Conservation (phyloP, 306 rosid species). For the Ammopiptanthus mongolicus region DNA sequence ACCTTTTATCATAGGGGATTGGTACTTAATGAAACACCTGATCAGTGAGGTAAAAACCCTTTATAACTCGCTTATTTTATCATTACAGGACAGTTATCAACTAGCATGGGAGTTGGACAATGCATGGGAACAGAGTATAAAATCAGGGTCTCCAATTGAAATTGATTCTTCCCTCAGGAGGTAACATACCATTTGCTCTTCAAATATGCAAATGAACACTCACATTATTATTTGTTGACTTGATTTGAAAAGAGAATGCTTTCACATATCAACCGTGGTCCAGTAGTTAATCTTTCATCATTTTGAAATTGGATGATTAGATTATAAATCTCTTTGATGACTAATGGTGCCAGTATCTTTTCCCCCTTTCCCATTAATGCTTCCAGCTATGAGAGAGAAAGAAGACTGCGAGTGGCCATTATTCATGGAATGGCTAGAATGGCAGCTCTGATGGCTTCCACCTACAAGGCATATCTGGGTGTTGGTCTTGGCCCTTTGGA, state of each 20-base stretch:
- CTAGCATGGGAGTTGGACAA: constrained; percentile 73
- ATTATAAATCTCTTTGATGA: constrained; percentile 2
- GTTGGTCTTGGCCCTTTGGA: constrained; percentile 87
- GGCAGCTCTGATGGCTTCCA: constrained; percentile 92
- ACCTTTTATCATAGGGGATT: background rate
- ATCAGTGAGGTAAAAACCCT: background rate
- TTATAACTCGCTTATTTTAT: constrained; percentile 13
- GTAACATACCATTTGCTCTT: constrained; percentile 24
- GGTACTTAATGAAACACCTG: background rate
- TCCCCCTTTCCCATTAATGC: background rate
- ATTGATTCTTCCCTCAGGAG: constrained; percentile 58
- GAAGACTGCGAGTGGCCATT: constrained; percentile 71
- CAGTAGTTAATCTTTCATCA: background rate
- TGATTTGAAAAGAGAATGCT: background rate
- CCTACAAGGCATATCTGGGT: constrained; percentile 87
- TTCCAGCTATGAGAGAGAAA: constrained; percentile 59
- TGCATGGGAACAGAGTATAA: constrained; percentile 53
- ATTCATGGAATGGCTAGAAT: constrained; percentile 95
- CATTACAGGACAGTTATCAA: constrained; percentile 71
- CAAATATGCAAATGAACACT: constrained; percentile 4
- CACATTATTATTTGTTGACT: background rate
- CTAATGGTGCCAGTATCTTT: background rate
- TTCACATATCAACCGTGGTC: background rate
- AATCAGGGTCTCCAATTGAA: constrained; percentile 53
- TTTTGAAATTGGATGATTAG: background rate